Evolutionary conservation across 2,329 filamentous ascomycete species (phyloP), one percentile per base, ranked within the genome.

Genomic region (Zasmidium cellare): DNA sequence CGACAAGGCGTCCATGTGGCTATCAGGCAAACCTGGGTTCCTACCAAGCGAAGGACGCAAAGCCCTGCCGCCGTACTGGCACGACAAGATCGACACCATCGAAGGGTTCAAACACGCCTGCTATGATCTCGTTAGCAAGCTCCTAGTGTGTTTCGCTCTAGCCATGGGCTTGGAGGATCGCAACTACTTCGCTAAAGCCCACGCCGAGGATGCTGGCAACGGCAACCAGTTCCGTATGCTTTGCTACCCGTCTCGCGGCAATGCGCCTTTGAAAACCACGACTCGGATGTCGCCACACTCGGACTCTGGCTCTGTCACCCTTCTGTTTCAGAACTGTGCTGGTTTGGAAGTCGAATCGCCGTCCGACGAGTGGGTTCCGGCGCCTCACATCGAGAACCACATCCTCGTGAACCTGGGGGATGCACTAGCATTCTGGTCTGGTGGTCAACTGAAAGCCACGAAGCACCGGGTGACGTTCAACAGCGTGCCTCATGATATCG

Each of bases 1-100:
- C 55, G 65, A 67, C 53, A 64, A 65, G 46, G 63, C 64, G 50
- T 65, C 62, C 20, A 64, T 67, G 52, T 66, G 65, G 64, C 60
- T 66, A 18, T 52, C 59, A 18, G 64, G 65, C 19, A 50, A 56
- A 11, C 60, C 64, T 0, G 62, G 65, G 12, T 48, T 51, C 19
- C 53, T 67, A 24, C 3, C 11, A n/a, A 53, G 12, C 18, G 48
- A 41, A 51, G 41, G 38, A 2, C 25, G 23, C 24, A 31, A 53
- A 19, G 59, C 58, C 19, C 46, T 67, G 3, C 65, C 65, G 11
- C 63, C 62, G 1, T 67, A 56, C 49, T 67, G 65, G 65, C 60
- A 58, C 35, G 52, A 61, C 5, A 51, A 64, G 19, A 58, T 59
- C 3, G 45, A 58, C 6, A 52, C 59, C 38, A 46, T 67, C 20